Evolutionary conservation across 257 asterid genomes (phyloP).

Genomic region (Petunia secreta): DNA sequence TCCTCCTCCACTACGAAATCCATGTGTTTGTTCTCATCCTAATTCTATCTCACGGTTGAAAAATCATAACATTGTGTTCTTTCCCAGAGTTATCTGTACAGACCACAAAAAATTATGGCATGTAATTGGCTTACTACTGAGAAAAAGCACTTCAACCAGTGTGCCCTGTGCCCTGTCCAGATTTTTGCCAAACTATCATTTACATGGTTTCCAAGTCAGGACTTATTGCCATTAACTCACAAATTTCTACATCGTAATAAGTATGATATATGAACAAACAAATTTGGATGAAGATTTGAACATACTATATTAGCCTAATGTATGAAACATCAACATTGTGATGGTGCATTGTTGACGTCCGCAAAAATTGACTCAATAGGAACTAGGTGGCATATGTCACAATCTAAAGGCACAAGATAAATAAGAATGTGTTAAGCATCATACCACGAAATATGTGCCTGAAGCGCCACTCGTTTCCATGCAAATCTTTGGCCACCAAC

Average conservation of each 20-base stretch:
- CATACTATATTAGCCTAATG: background rate
- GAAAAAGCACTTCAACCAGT: background rate
- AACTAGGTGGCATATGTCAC: background rate
- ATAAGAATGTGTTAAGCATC: conserved; percentile 22
- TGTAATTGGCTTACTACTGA: conserved; percentile 6
- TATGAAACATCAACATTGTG: background rate
- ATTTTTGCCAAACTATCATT: conserved; percentile 7
- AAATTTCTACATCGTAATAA: background rate
- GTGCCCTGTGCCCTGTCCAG: background rate
- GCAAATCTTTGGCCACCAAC: conserved; percentile 89
- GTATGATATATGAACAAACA: background rate
- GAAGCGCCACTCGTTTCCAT: conserved; percentile 93
- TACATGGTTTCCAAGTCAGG: background rate
- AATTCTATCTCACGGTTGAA: background rate
- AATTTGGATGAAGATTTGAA: background rate
- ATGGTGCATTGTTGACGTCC: background rate
- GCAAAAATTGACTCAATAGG: conserved; percentile 10
- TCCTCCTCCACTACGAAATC: background rate
- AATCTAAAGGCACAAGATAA: conserved; percentile 20
- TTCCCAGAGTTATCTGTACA: background rate
- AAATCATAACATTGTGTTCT: background rate
- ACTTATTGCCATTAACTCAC: background rate
- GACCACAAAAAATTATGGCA: conserved; percentile 7
- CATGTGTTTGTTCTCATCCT: background rate
- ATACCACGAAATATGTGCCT: conserved; percentile 94